Evolutionary conservation across 148 eudicot species (phyloP).

Genomic region (Rhododendron ovatum): DNA sequence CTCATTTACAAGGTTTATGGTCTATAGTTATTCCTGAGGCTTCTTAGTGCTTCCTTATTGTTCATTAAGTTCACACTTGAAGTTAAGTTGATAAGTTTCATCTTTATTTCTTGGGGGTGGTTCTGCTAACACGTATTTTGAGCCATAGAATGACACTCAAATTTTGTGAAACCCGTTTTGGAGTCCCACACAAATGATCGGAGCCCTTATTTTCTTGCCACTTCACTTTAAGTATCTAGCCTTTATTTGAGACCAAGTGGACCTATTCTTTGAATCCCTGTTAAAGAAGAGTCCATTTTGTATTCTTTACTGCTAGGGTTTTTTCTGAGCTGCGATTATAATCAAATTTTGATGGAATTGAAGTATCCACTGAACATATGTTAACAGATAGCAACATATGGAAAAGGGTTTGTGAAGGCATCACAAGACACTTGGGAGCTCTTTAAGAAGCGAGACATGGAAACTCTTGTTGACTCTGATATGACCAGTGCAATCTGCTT

Average conservation of each 20-base stretch:
- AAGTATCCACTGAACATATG: neutral
- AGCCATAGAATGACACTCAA: too few species aligned
- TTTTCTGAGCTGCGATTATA: neutral
- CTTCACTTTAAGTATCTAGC: neutral
- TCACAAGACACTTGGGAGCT: conserved; percentile 94
- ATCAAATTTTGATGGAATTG: neutral
- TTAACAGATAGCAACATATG: conserved; percentile 87
- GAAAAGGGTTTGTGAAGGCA: conserved; percentile 76
- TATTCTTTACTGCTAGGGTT: neutral
- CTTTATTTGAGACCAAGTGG: neutral
- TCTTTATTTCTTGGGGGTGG: too few species aligned
- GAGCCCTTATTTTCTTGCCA: neutral
- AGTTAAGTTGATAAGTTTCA: neutral
- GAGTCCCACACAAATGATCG: too few species aligned
- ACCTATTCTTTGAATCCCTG: neutral
- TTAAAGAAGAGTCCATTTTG: neutral
- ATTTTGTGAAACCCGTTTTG: too few species aligned
- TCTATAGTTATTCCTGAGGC: neutral
- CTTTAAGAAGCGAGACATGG: conserved; percentile 63
- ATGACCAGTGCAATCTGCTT: conserved; percentile 84
- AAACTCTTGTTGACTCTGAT: conserved; percentile 67
- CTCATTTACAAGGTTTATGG: neutral
- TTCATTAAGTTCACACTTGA: neutral
- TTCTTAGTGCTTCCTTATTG: neutral
- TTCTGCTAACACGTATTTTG: too few species aligned